Evolutionary conservation across 371 early-diverging fungal genomes (phyloP), one percentile per base, ranked within the genome.

Genomic region (Smittium culicis): DNA sequence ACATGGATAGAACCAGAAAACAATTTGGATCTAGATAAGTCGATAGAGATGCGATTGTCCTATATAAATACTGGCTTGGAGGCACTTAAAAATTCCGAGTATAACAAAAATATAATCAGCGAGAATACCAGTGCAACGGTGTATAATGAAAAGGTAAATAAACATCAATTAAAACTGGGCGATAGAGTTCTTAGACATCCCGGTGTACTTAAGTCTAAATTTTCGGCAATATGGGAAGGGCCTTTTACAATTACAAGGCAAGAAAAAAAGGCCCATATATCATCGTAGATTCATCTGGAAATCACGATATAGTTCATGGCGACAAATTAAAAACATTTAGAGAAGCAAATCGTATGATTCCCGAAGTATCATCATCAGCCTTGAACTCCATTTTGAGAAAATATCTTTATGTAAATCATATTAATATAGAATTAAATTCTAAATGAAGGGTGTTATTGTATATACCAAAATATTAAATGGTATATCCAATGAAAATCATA

Each of bases 311-410:
- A 24, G 63, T 63, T n/a, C n/a, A 63, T 63, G 63, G 63, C 5
- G 63, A 63, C 63, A 63, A 24, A 32, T 63, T 63, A 33, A 63
- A 63, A n/a, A n/a, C 35, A 32, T 63, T 30, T 35, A 63, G 35
- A 30, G 31, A 63, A n/a, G 14, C n/a, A 33, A 32, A 27, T 34
- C 5, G 5, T 2, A 63, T 63, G 63, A 30, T 63, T 34, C 63
- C 63, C 20, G 63, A 63, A 63, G 34, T 63, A 11, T 59, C 60
- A 14, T 29, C 25, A 5, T 5, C 5, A 29, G n/a, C 5, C 5
- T 59, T 59, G 25, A 59, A 32, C 28, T 59, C 60, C 5, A 59
- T 11, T n/a, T 25, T 59, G 60, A 5, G n/a, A n/a, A 27, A n/a
- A 29, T 59, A 14, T 25, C 5, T 27, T 5, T 11, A 59, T 11